These are phyloP conservation scores for Phaseolus lunatus DNA, from an alignment of 306 rosid genomes.

Conservation along the genomic window DNA sequence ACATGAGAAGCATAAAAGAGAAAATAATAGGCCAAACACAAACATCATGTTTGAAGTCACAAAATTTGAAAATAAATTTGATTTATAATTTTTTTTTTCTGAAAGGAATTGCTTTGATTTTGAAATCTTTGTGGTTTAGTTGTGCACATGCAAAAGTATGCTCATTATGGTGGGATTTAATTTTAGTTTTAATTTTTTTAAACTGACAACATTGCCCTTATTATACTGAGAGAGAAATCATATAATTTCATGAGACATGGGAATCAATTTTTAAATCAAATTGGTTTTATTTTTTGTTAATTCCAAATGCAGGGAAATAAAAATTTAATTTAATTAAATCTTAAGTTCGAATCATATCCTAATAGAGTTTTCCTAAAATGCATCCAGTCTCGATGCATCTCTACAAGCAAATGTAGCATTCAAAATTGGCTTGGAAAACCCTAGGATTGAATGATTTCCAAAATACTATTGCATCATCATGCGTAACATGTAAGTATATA, in stretches of 20 bases:
- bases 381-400: background rate
- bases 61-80: conserved; percentile 4
- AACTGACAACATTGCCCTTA: background rate
- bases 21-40: background rate
- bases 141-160: background rate
- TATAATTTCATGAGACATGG: background rate
- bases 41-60: background rate
- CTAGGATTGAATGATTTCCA: background rate
- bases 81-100: background rate
- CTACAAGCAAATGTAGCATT: background rate
- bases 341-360: background rate
- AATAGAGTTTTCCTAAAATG: background rate
- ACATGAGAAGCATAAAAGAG: conserved; percentile 11
- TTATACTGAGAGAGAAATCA: conserved; percentile 10
- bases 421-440: background rate
- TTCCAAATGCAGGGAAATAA: conserved; percentile 7
- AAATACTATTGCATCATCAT: background rate
- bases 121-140: background rate
- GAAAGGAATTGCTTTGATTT: conserved; percentile 10
- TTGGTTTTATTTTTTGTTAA: background rate
- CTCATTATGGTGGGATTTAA: conserved; percentile 28
- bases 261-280: background rate
- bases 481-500: conserved; percentile 18
- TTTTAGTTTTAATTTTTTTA: background rate
- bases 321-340: background rate